Evolutionary conservation across 257 asterid species (phyloP).

Genomic region (Hygrophila difformis): DNA sequence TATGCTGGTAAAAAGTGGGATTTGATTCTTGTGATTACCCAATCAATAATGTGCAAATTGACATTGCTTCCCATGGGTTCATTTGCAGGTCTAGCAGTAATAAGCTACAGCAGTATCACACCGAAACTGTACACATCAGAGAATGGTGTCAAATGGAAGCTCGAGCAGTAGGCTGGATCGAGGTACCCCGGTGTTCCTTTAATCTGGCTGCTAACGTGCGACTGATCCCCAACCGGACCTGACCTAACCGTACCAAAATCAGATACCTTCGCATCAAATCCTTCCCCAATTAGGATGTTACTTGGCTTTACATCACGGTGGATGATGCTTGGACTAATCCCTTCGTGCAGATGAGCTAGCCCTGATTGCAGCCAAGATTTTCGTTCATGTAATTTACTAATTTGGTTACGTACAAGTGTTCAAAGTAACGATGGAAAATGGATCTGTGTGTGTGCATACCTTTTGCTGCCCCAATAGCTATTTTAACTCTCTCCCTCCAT

Average conservation of each 20-base stretch:
- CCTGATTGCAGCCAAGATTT: slow-evolving; percentile 31
- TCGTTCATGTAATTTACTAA: no score
- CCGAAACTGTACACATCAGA: slow-evolving; percentile 83
- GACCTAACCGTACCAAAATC: slow-evolving; percentile 65
- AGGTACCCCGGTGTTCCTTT: slow-evolving; percentile 82
- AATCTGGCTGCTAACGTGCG: slow-evolving; percentile 64
- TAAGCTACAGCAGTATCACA: slow-evolving; percentile 62
- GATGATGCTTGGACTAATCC: slow-evolving; percentile 50
- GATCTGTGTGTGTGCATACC: slow-evolving; percentile 26
- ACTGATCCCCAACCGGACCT: slow-evolving; percentile 64
- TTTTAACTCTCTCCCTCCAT: slow-evolving; percentile 66
- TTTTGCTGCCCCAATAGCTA: slow-evolving; percentile 83
- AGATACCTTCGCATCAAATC: slow-evolving; percentile 66
- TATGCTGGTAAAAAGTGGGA: no score
- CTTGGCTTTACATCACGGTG: slow-evolving; percentile 77
- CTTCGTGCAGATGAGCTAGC: slow-evolving; percentile 64
- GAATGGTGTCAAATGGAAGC: slow-evolving; percentile 48
- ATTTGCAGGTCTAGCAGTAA: slow-evolving; percentile 62
- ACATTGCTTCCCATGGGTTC: slow-evolving; percentile 25
- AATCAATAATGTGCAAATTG: slow-evolving; percentile 49
- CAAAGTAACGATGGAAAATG: no score
- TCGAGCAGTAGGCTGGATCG: slow-evolving; percentile 75
- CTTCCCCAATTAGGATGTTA: slow-evolving; percentile 54
- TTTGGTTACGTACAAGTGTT: no score
- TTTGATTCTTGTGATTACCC: no score